A percentile compares a stretch with the other conserved stretches of the same genome.
These are phyloP conservation scores for Vachellia pachyceras DNA, from an alignment of 306 rosid species.

Conservation along the genomic window DNA sequence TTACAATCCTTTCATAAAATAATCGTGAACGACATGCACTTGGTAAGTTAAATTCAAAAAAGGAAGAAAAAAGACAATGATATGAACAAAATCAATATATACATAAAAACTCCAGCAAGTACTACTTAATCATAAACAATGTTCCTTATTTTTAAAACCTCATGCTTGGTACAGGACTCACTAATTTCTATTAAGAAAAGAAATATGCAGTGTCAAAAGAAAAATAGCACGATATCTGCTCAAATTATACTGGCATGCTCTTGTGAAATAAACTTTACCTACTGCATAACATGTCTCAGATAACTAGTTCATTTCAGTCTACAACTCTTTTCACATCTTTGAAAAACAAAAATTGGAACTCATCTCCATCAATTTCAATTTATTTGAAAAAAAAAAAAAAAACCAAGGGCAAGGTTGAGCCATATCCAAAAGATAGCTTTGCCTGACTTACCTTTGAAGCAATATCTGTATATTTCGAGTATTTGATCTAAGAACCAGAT, in stretches of 20 bases:
- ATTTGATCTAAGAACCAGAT: background rate
- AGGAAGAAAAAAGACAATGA: background rate
- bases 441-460: background rate
- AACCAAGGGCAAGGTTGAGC: background rate
- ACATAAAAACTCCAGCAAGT: background rate
- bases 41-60: background rate
- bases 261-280: background rate
- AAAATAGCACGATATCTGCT: background rate
- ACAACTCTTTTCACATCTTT: background rate
- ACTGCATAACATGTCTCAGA: background rate
- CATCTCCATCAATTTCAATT: slow-evolving; percentile 9
- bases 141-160: background rate
- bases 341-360: slow-evolving; percentile 15
- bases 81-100: background rate
- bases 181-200: background rate
- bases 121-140: background rate
- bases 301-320: background rate
- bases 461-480: background rate
- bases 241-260: background rate
- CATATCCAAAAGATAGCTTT: background rate
- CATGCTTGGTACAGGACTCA: background rate
- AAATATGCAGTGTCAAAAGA: background rate
- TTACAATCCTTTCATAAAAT: background rate
- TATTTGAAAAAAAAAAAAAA: background rate
- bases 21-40: background rate